These are phyloP conservation scores for Maudiozyma turicensis DNA, from an alignment of 805 yeast genomes.

Conservation along the genomic window DNA sequence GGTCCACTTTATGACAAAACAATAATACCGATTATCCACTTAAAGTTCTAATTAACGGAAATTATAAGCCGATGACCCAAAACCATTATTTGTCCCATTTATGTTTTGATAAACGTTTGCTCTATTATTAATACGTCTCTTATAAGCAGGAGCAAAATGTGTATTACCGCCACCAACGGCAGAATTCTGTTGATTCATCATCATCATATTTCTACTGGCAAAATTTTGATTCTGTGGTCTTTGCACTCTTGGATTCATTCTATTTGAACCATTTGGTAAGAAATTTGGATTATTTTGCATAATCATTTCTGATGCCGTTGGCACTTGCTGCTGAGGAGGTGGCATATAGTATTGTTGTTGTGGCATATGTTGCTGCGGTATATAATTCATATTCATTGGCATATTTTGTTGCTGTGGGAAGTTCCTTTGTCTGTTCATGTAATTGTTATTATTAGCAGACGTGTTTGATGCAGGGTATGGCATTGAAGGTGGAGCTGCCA, in stretches of 20 bases:
- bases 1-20: background rate
- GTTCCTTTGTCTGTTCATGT: background rate
- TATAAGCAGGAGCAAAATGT: conserved; percentile 34
- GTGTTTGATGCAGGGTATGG: conserved; percentile 28
- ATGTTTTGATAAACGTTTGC: conserved; percentile 17
- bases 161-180: conserved; percentile 1
- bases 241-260: conserved; percentile 2
- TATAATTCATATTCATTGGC: background rate
- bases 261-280: conserved; percentile 3
- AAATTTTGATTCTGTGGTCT: background rate
- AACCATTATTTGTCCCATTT: conserved; percentile 36
- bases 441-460: background rate
- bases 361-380: background rate
- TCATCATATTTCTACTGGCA: background rate
- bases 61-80: conserved; percentile 39
- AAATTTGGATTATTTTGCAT: conserved; percentile 44
- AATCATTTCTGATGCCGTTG: conserved; percentile 33
- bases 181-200: no score
- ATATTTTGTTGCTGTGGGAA: background rate
- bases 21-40: background rate
- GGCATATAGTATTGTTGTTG: conserved; percentile 3
- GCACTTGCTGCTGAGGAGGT: conserved; percentile 13
- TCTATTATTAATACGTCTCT: conserved; percentile 26
- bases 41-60: conserved; percentile 20
- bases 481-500: conserved; percentile 25